Percentiles rank a stretch among this genome's conserved stretches.
Conservation (phyloP, 495 filamentous ascomycete genomes). For the Neurospora sp. region DNA sequence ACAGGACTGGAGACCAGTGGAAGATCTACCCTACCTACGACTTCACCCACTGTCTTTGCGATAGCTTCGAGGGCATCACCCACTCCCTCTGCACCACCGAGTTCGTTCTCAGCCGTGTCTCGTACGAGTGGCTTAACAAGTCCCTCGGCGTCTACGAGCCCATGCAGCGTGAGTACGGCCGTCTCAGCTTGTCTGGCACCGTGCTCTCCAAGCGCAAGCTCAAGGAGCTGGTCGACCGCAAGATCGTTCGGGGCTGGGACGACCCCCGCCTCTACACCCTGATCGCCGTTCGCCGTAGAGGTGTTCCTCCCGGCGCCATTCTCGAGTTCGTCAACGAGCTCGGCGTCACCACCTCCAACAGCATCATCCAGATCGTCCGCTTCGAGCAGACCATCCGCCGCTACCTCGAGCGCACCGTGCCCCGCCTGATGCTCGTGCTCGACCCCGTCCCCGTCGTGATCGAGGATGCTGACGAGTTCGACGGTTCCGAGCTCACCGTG, state of each 20-base stretch:
- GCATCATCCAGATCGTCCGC: constrained; percentile 59
- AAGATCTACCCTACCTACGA: constrained; percentile 87
- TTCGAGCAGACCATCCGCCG: constrained; percentile 72
- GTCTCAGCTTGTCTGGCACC: constrained; percentile 71
- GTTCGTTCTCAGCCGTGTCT: constrained; percentile 63
- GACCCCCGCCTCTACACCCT: constrained; percentile 84
- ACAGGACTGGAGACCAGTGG: constrained; percentile 66
- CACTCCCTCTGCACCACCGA: constrained; percentile 87
- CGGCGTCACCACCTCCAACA: constrained; percentile 68
- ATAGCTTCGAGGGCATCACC: constrained; percentile 79
- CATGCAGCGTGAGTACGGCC: constrained; percentile 71
- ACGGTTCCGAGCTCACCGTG: constrained; percentile 43
- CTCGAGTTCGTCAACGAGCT: constrained; percentile 81
- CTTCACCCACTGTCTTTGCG: constrained; percentile 82
- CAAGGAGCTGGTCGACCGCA: constrained; percentile 60
- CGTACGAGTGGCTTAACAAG: constrained; percentile 80
- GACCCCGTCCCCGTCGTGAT: constrained; percentile 75
- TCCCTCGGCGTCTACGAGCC: constrained; percentile 68
- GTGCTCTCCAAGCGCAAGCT: constrained; percentile 80
- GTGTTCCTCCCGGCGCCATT: constrained; percentile 79
- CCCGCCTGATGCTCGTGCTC: constrained; percentile 75
- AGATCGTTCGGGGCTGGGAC: constrained; percentile 73
- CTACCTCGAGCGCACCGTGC: constrained; percentile 76
- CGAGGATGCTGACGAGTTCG: constrained; percentile 60
- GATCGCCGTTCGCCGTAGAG: constrained; percentile 72